Evolutionary conservation across 1,284 basidiomycete species (phyloP), one percentile per base, ranked within the genome.

Genomic region (Somion occarium): DNA sequence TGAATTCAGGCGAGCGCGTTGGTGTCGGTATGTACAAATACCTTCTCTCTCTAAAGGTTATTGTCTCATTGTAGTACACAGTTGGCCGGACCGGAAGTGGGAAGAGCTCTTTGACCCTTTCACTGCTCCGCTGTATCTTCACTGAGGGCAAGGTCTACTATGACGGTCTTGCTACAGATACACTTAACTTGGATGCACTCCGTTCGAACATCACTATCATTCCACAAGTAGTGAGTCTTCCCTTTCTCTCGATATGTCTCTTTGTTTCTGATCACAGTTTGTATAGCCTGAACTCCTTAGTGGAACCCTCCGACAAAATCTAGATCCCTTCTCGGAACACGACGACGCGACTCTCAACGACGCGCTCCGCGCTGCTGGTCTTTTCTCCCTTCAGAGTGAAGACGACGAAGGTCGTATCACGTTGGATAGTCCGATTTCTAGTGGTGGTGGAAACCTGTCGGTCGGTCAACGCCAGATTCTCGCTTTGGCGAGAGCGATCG

Each of bases 81-180:
- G 63, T 85, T 19, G 87, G 88, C 25, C 72, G 88, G 23, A 90
- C 88, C 1, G 88, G 88, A 15, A 84, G 80, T 56, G 88, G 88
- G 49, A 90, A 90, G 70, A 76, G 73, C 41, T 78, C 78, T 5
- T 58, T 80, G 47, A 71, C 70, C 3, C 59, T 74, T 20, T 69
- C 72, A 0, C 59, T 73, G 1, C 60, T 73, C 4, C 70, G 78
- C 5, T 73, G 78, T 62, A 73, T 80, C 41, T 66, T 72, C 20
- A 78, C 74, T 1, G 70, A 73, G 34, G 79, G 79, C 12, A 64
- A 62, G 13, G 73, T 74, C 12, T 59, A 59, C 42, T 72, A 70
- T 49, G 71, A 72, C 46, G 64, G 56, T 48, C 37, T 63, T 34
- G 53, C 57, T 9, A 68, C 63, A 12, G 51, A 64, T 46, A 49